These are phyloP conservation scores for Alternaria sp. DNA, from an alignment of 2,329 filamentous ascomycete genomes.

Conservation along the genomic window DNA sequence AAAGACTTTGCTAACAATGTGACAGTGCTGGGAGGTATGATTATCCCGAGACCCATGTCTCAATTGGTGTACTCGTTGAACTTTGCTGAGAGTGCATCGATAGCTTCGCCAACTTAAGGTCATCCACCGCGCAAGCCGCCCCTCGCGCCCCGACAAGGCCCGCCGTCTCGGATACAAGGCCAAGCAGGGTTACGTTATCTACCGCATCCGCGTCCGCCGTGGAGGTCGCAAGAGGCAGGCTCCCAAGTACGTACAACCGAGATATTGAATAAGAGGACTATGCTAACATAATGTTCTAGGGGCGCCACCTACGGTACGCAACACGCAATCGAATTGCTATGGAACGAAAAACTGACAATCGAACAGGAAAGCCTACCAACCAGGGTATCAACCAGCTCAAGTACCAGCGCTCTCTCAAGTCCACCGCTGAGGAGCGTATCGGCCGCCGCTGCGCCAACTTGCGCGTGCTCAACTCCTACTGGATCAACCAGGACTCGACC, in stretches of 20 bases:
- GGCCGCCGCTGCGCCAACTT: conserved; percentile 98
- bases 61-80: conserved; percentile 89
- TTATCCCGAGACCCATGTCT: conserved; percentile 34
- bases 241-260: conserved; percentile 64
- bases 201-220: conserved; percentile 97
- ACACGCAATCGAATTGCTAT: conserved; percentile 6
- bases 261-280: background rate
- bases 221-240: conserved; percentile 98
- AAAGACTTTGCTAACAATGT: conserved; percentile 37
- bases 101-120: conserved; percentile 99
- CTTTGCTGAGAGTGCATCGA: conserved; percentile 99
- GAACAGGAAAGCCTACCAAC: conserved; percentile 98
- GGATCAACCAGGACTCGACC: conserved; percentile 99
- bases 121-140: conserved; percentile 98
- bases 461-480: conserved; percentile 99
- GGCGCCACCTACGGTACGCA: conserved; percentile 96
- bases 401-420: conserved; percentile 98
- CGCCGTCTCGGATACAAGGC: conserved; percentile 99
- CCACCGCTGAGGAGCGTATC: conserved; percentile 99
- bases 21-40: conserved; percentile 90
- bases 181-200: conserved; percentile 99
- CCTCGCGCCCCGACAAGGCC: conserved; percentile 99
- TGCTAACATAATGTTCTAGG: conserved; percentile 51
- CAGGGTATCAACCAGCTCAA: conserved; percentile 99
- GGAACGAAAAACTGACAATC: conserved; percentile 29